Evolutionary conservation across 176 grass and related monocot genomes (phyloP), one percentile per base, ranked within the genome.

Genomic region (Oryza brachyantha): DNA sequence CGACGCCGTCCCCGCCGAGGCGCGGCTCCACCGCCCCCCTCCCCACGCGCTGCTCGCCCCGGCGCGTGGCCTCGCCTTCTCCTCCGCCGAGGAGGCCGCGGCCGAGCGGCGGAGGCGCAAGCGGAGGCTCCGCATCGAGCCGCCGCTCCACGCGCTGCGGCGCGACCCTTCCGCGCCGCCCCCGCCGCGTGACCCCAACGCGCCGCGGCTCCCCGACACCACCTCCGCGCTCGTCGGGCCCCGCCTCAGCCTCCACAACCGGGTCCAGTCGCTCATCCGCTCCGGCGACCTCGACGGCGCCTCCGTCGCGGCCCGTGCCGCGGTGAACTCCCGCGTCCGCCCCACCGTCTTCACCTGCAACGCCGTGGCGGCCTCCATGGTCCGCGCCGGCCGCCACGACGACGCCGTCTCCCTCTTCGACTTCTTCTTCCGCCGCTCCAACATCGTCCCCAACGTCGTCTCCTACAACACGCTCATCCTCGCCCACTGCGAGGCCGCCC

Each of bases 261-360:
- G 79, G 29, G 75, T 90, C 13, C 84, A 86, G 62, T 90, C 88
- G 31, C 80, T 86, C 19, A 29, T 90, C 61, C 88, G 88, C 61
- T 77, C 84, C 25, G 84, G 87, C 2, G 82, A 90, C 41, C 87
- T 90, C 28, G 78, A 85, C 35, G 75, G 77, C 13, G 87, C 72
- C 16, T 78, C 88, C 41, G 52, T 26, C 4, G 46, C 66, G 0
- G 80, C 79, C 25, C 80, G 88, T 29, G 79, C 68, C 73, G 59
- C 88, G 5, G 38, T 90, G 9, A 62, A 40, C 32, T 64, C 65
- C 21, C 68, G 61, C 13, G 43, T 80, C 82, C 86, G 88, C 66
- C 91, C 93, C 52, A 89, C 93, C 58, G 77, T 90, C 78, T 97
- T 88, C 80, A 97, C 93, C 79, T 90, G 85, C 83, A 93, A 93